These are phyloP conservation scores for Jamesozyma jinghongensis DNA, from an alignment of 805 yeast genomes.

Conservation along the genomic window DNA sequence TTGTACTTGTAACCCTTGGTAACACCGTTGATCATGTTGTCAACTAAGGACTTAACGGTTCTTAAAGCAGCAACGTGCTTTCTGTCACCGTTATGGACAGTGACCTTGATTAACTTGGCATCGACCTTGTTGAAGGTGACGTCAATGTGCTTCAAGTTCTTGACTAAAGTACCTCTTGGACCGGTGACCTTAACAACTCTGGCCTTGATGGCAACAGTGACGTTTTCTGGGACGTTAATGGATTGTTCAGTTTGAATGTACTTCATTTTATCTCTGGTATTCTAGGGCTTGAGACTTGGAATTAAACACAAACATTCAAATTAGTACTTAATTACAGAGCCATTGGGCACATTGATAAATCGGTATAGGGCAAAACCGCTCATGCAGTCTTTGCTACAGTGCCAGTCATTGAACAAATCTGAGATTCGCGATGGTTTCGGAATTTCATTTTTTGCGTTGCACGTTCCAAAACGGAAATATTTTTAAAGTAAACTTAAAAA, in stretches of 20 bases:
- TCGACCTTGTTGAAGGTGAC: conserved; percentile 80
- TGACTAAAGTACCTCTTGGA: conserved; percentile 91
- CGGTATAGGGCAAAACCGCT: too few species aligned
- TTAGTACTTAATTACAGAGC: too few species aligned
- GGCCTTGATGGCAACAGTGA: conserved; percentile 81
- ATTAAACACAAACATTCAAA: not conserved
- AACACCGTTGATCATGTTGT: conserved; percentile 96
- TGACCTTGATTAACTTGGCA: conserved; percentile 72
- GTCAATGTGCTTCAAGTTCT: conserved; percentile 89
- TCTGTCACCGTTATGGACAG: conserved; percentile 98
- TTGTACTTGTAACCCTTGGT: conserved; percentile 99
- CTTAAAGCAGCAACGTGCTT: conserved; percentile 99
- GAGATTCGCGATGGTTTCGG: too few species aligned
- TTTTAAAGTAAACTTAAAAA: too few species aligned
- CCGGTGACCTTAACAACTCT: conserved; percentile 86
- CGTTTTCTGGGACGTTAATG: conserved; percentile 87
- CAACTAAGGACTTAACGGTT: conserved; percentile 91
- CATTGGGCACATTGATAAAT: too few species aligned
- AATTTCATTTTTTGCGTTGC: too few species aligned
- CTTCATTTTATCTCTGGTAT: conserved; percentile 64
- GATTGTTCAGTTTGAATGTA: conserved; percentile 81
- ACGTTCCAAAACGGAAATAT: too few species aligned
- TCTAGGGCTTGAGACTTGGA: too few species aligned
- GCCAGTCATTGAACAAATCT: too few species aligned
- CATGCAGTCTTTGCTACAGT: too few species aligned